Conservation (phyloP, 441 rosid species). For the Hura crepitans region DNA sequence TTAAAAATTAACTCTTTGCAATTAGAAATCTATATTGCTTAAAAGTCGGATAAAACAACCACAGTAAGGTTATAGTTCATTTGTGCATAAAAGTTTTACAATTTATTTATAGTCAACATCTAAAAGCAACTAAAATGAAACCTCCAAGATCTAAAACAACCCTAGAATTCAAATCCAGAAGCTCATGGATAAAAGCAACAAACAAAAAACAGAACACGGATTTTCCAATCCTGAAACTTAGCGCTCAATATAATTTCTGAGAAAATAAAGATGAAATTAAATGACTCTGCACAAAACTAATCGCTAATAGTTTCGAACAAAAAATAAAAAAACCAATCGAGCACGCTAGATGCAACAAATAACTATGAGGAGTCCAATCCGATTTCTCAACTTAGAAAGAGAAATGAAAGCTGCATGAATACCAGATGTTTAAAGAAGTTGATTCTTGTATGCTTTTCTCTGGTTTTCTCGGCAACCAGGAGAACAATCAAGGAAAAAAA, state of each 20-base stretch:
- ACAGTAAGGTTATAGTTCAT: background rate
- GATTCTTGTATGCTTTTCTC: background rate
- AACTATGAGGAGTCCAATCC: background rate
- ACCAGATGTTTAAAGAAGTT: background rate
- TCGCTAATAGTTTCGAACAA: background rate
- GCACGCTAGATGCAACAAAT: background rate
- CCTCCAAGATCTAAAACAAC: constrained; percentile 19
- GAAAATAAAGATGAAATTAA: background rate
- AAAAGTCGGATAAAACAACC: constrained; percentile 11
- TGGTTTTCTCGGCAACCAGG: constrained; percentile 16
- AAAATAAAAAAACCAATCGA: background rate
- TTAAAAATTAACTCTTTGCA: background rate
- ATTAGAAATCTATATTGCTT: background rate
- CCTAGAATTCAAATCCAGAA: constrained; percentile 26
- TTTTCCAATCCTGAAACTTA: background rate
- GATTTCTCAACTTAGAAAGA: background rate
- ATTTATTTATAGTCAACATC: background rate
- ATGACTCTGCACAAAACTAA: background rate
- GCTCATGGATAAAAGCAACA: background rate
- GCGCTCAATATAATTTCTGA: background rate
- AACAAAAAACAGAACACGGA: background rate
- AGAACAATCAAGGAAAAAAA: background rate
- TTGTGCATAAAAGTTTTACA: too few species aligned
- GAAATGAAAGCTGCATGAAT: background rate
- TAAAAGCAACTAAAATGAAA: constrained; percentile 11